Evolutionary conservation across 2,329 filamentous ascomycete genomes (phyloP).

Genomic region (Tolypocladium guangdongense): DNA sequence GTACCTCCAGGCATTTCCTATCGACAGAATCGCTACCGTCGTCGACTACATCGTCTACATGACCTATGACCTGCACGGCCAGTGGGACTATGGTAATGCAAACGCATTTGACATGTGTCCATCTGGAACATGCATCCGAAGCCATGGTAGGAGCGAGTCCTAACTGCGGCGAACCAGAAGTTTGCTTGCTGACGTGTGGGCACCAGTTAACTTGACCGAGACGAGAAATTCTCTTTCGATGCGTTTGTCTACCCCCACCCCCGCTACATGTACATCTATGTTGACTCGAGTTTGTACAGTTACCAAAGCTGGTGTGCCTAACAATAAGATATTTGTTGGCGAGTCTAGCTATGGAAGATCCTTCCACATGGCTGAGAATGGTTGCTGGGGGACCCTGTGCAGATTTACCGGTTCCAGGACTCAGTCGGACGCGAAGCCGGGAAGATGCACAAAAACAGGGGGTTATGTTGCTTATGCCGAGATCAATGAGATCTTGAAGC

Average conservation of each 20-base stretch:
- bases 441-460: conserved; percentile 12
- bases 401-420: conserved; percentile 6
- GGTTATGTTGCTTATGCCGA: conserved; percentile 18
- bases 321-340: conserved; percentile 15
- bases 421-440: conserved; percentile 9
- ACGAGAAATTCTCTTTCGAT: neutral
- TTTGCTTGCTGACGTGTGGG: neutral
- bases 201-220: neutral
- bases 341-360: conserved; percentile 15
- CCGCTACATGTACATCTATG: too few species aligned
- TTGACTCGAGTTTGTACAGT: neutral
- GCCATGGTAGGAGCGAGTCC: neutral
- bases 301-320: conserved; percentile 12
- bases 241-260: too few species aligned
- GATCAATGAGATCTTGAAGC: conserved; percentile 8
- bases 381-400: conserved; percentile 12
- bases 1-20: conserved; percentile 21
- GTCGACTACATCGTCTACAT: conserved; percentile 27
- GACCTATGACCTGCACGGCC: conserved; percentile 23
- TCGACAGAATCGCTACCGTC: conserved; percentile 7
- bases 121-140: neutral
- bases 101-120: conserved; percentile 1
- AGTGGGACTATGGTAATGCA: neutral
- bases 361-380: conserved; percentile 15
- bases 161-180: too few species aligned